Evolutionary conservation across 768 basidiomycete genomes (phyloP), one percentile per base, ranked within the genome.

Genomic region (Tremella mesenterica): DNA sequence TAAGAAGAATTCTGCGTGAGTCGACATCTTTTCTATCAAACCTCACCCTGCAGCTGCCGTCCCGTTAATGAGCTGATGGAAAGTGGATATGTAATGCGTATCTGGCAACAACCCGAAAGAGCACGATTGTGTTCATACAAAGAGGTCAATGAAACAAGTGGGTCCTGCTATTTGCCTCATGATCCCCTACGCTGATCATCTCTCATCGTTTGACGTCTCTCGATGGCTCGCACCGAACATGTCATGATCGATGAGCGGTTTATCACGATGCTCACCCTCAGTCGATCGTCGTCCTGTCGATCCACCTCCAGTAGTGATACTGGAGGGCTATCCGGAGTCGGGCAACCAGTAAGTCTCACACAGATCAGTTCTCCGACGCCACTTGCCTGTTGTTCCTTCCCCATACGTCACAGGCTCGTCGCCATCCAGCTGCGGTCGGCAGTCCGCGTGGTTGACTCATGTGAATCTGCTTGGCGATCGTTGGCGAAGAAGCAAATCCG

Each of bases 111-210:
- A 45, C 73, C 73, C 1, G 69, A 63, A 30, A 43, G 70, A 16
- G 73, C 73, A 2, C 58, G 73, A 39, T 55, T 74, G 26, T 73
- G 73, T 53, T 68, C 65, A 2, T 74, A 69, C 63, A 74, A 74
- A 52, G 73, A 74, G 58, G 73, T 70, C 52, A 74, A 74, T 44
- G 73, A 73, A 28, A 74, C 73, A 8, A 72, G 73, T 74, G 29
- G 54, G 72, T 69, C 20, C 13, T 10, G 1, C 12, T 28, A 33
- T 0, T 23, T 25, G 21, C n/a, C 16, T 30, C 0, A 26, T 44
- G 12, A 4, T 28, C 5, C 33, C 23, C 13, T 29, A 9, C 23
- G 20, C 16, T 43, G 41, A 20, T 20, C 26, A 7, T 36, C n/a
- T 18, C n/a, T 36, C n/a, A 18, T 36, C n/a, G 10, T 36, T 36